Percentiles rank a stretch among this genome's conserved stretches.
Evolutionary conservation across 805 yeast species (phyloP).

Genomic region (Wickerhamomyces sydowiorum): DNA sequence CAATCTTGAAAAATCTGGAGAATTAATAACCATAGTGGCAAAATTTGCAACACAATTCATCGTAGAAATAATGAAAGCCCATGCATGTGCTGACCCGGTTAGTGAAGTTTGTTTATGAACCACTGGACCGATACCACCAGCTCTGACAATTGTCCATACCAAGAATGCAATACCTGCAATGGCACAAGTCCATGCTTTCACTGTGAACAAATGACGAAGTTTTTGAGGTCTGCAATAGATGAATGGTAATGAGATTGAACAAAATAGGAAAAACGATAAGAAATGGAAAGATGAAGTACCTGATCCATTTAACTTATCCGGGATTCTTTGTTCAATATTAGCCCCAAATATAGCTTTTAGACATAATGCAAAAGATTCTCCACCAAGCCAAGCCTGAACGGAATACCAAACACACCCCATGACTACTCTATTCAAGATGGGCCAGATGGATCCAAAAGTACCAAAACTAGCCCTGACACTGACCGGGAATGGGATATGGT

Average conservation of each 20-base stretch:
- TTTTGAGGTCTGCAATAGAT: constrained; percentile 27
- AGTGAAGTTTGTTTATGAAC: constrained; percentile 11
- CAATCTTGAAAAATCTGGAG: constrained; percentile 80
- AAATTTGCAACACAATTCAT: constrained; percentile 78
- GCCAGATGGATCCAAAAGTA: constrained; percentile 2
- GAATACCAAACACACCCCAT: constrained; percentile 59
- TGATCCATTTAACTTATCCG: constrained; percentile 30
- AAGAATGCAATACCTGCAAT: constrained; percentile 27
- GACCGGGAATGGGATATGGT: constrained; percentile 31
- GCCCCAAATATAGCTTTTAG: constrained; percentile 54
- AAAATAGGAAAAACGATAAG: constrained; percentile 28
- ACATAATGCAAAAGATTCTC: constrained; percentile 67
- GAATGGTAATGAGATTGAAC: constrained; percentile 27
- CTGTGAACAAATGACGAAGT: constrained; percentile 28
- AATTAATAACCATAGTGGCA: constrained; percentile 73
- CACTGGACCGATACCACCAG: constrained; percentile 24
- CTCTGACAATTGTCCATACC: constrained; percentile 26
- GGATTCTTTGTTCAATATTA: constrained; percentile 17
- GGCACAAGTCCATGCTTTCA: constrained; percentile 26
- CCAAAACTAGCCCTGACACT: constrained; percentile 29
- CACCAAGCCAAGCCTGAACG: constrained; percentile 61
- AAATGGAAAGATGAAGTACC: constrained; percentile 12
- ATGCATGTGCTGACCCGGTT: constrained; percentile 35
- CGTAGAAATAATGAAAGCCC: constrained; percentile 70
- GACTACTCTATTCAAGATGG: constrained; percentile 3